Evolutionary conservation across 768 basidiomycete species (phyloP).

Genomic region (Macrocybe gigantea): DNA sequence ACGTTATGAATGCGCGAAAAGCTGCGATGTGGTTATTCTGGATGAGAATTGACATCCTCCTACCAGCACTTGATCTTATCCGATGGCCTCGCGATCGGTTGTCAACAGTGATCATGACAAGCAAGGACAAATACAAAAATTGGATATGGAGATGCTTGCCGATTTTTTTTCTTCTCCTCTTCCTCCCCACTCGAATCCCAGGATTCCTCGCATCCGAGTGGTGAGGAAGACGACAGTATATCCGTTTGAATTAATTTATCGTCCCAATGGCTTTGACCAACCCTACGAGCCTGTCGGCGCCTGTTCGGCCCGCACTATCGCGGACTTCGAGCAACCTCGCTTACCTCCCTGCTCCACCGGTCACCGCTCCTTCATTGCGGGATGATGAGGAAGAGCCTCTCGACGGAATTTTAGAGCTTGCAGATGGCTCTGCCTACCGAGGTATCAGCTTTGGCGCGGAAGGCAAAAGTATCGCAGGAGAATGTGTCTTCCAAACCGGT

Average conservation of each 20-base stretch:
- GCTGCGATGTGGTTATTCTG: no score
- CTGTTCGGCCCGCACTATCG: conserved; percentile 36
- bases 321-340: conserved; percentile 37
- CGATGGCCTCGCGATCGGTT: no score
- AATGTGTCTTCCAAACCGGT: conserved; percentile 99
- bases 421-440: conserved; percentile 81
- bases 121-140: conserved; percentile 32
- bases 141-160: conserved; percentile 28
- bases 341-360: conserved; percentile 29
- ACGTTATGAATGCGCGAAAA: no score
- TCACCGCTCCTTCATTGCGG: conserved; percentile 23
- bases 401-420: conserved; percentile 82
- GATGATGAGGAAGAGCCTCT: conserved; percentile 21
- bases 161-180: conserved; percentile 38
- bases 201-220: conserved; percentile 32
- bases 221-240: conserved; percentile 35
- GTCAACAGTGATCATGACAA: conserved; percentile 7
- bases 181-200: conserved; percentile 42
- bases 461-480: conserved; percentile 86
- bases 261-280: conserved; percentile 14
- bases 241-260: conserved; percentile 9
- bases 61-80: no score
- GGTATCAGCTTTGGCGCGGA: conserved; percentile 94
- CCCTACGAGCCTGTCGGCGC: conserved; percentile 16
- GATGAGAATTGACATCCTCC: no score